A percentile compares a stretch with the other conserved stretches of the same genome.
Evolutionary conservation across 768 basidiomycete species (phyloP).

Genomic region (Serpula lacrymans): DNA sequence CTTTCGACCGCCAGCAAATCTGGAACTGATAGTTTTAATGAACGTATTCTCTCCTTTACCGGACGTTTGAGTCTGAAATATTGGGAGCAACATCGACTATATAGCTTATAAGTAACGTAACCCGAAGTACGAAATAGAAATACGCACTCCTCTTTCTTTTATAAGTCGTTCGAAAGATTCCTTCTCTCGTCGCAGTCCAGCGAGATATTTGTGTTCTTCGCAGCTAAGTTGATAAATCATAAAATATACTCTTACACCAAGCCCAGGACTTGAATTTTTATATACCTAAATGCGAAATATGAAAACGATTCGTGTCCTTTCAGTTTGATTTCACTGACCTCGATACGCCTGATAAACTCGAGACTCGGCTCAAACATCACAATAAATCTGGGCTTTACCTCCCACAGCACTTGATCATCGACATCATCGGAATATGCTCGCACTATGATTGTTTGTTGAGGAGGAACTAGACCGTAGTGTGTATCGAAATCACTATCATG

Average conservation of each 20-base stretch:
- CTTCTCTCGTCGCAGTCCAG: conserved; percentile 85
- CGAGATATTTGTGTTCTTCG: conserved; percentile 95
- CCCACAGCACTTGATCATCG: conserved; percentile 84
- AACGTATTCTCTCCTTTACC: conserved; percentile 48
- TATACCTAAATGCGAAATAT: conserved; percentile 60
- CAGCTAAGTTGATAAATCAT: conserved; percentile 92
- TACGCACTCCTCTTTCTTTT: conserved; percentile 82
- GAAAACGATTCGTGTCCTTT: no score
- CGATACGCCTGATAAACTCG: conserved; percentile 88
- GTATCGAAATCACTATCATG: conserved; percentile 63
- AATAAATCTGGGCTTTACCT: conserved; percentile 87
- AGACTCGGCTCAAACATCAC: conserved; percentile 95
- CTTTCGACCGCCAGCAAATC: conserved; percentile 83
- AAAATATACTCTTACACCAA: conserved; percentile 88
- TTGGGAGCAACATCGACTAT: conserved; percentile 87
- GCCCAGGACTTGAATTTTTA: conserved; percentile 75
- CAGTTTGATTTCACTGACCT: no score
- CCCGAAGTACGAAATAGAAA: neutral
- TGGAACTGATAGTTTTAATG: conserved; percentile 78
- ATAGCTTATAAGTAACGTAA: neutral
- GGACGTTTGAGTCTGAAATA: conserved; percentile 58
- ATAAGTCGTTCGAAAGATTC: conserved; percentile 92
- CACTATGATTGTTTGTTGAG: conserved; percentile 80
- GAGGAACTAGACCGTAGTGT: conserved; percentile 73
- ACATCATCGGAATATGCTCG: conserved; percentile 89